Base-by-base conservation (phyloP, 2,329 filamentous ascomycete species). In the Pseudocercospora fuligena region DNA sequence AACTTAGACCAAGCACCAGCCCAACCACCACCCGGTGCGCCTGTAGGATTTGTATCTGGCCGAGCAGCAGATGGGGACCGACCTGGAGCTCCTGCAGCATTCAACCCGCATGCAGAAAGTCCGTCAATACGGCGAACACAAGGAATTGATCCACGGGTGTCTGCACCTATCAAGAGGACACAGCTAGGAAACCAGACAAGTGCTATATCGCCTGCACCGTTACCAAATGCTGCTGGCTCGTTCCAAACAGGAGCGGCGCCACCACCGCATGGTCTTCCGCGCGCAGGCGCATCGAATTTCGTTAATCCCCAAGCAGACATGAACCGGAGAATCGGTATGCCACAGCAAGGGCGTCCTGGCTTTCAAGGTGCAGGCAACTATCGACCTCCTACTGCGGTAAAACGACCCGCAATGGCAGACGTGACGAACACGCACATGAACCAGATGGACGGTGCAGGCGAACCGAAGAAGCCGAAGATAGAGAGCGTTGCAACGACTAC, bases 111-210 rank as follows among this genome's bases (percentile, higher is more conserved):
- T 61, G 80, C 76, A 12, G 82, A 84, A 59, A 83, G 80, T 68
- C 93, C 94, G 0, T 95, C 93, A 0, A 93, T 97, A 75, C 88
- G 92, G 68, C 94, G 94, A 76, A 97, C 94, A 0, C 91, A 91
- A 0, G 94, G 94, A 2, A 86, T 97, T 46, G 93, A 97, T 74
- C 92, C 96, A 75, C 88, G 82, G 23, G 90, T 88, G 60, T 94
- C 91, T 4, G 89, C 90, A 61, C 92, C 93, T 0, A 81, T 97
- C 1, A 86, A 85, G 3, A 86, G 62, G 36, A 63, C 60, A 40
- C 66, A 64, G 47, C 47, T 65, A 23, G 54, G 49, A 25, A 61
- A 47, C 40, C 56, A 47, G 14, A 47, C 64, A 12, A 63, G 54
- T n/a, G 64, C 53, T 25, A 65, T 51, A 27, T 57, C 51, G 49